These are phyloP conservation scores for Diaporthe ilicicola DNA, from an alignment of 2,329 filamentous ascomycete species.

Conservation along the genomic window DNA sequence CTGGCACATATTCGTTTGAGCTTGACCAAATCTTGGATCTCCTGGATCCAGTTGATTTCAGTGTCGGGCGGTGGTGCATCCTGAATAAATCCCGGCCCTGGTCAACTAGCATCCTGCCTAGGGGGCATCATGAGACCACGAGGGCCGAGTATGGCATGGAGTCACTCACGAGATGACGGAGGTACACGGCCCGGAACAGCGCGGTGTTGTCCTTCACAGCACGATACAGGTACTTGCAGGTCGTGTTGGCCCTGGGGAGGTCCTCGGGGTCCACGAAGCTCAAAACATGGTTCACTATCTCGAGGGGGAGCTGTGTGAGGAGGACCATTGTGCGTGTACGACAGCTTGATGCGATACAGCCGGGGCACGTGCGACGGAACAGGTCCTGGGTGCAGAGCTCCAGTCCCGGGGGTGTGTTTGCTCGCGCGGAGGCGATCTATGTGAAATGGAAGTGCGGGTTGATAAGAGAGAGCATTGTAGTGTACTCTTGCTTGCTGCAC, in stretches of 20 bases:
- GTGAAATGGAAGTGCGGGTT: neutral
- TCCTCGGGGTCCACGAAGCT: conserved; percentile 64
- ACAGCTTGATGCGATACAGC: neutral
- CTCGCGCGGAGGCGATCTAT: too few relatives aligned
- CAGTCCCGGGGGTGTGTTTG: too few relatives aligned
- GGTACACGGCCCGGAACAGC: conserved; percentile 70
- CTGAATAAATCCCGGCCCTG: neutral
- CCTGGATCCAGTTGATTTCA: conserved; percentile 38
- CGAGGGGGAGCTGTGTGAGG: conserved; percentile 62
- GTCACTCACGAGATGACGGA: conserved; percentile 61
- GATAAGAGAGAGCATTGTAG: neutral
- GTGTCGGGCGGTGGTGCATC: conserved; percentile 11
- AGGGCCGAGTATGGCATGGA: neutral
- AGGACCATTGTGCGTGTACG: conserved; percentile 38
- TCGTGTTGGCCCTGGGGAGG: conserved; percentile 58
- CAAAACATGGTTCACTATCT: conserved; percentile 71
- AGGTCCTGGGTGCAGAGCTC: too few relatives aligned
- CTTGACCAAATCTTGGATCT: conserved; percentile 53
- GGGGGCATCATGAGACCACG: neutral
- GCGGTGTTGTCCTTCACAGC: conserved; percentile 66
- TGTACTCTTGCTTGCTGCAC: neutral
- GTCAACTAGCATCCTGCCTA: neutral
- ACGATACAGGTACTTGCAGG: conserved; percentile 60
- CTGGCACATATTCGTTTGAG: conserved; percentile 54
- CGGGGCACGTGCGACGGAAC: too few relatives aligned